Conservation (phyloP, 2,329 filamentous ascomycete genomes). For the Falciphora oryzae region DNA sequence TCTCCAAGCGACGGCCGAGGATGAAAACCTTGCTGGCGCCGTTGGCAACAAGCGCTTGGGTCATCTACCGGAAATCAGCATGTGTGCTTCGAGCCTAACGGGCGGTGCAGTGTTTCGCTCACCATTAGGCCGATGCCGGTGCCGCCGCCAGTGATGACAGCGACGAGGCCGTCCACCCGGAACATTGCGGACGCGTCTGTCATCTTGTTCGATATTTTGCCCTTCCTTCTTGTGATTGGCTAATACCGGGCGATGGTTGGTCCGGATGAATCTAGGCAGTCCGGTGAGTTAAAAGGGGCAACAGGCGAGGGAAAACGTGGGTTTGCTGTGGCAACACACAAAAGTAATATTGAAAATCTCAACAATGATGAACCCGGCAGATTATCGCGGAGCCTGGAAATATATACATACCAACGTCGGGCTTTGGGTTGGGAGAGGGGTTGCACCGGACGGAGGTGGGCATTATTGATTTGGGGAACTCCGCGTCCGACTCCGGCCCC, state of each 20-base stretch:
- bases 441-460: background rate
- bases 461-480: slow-evolving; percentile 1
- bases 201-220: background rate
- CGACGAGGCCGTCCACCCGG: slow-evolving; percentile 43
- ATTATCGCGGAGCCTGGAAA: too few species aligned
- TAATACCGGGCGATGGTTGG: background rate
- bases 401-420: background rate
- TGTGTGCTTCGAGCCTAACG: too few species aligned
- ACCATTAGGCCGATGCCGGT: slow-evolving; percentile 29
- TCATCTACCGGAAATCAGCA: slow-evolving; percentile 25
- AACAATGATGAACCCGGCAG: too few species aligned
- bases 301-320: background rate
- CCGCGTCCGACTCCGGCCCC: background rate
- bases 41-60: slow-evolving; percentile 42
- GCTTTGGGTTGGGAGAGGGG: background rate
- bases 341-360: background rate
- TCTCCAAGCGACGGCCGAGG: slow-evolving; percentile 40
- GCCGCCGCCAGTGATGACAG: slow-evolving; percentile 50
- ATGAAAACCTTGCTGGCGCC: slow-evolving; percentile 47
- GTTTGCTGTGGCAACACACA: background rate
- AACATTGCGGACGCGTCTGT: slow-evolving; percentile 28
- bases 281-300: background rate
- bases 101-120: background rate
- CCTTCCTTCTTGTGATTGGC: background rate
- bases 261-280: background rate